Evolutionary conservation across 768 basidiomycete species (phyloP), one percentile per base, ranked within the genome.

Genomic region (Leccinum longicurvipes): DNA sequence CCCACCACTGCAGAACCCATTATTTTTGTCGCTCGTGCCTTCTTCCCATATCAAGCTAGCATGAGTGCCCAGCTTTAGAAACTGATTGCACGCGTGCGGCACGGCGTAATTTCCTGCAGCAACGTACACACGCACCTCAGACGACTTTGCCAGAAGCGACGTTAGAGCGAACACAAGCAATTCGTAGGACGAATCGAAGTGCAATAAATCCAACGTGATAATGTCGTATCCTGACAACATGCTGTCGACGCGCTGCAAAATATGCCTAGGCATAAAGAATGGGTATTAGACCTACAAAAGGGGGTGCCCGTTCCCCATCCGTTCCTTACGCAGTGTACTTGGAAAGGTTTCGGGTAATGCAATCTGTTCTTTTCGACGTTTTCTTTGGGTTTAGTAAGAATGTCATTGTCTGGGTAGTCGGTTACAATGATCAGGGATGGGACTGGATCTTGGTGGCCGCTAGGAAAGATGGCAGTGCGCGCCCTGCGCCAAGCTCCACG

Each of bases 401-500:
- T 87, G 4, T 67, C 70, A 2, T 78, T 72, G 62, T 89, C 86
- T 1, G 87, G 86, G 66, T 87, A 86, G 66, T 92, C 88, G 3
- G 85, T 88, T 21, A 77, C 75, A 14, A 87, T 81, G 34, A 87
- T 73, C 32, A 83, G 69, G 10, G 77, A 71, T 4, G 86, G 84
- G 81, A 72, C 3, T 71, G 60, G 3, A 69, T 55, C 10, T 73
- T 62, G 7, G 77, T 80, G 41, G 83, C 74, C 32, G 82, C 61
- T 1, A 91, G 74, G 1, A 89, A 72, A 0, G 85, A 87, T 5
- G 87, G 87, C 8, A 91, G 67, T 17, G 82, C 87, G 45, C 81
- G 79, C 6, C 89, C 87, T 8, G 86, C 80, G 3, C 85, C 87
- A 3, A 90, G 79, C 66, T 91, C 89, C n/a, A 90, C 63, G 1